phyloP scores from a whole-genome alignment of 352 stramenopile genomes.

The Phytophthora pisi region DNA sequence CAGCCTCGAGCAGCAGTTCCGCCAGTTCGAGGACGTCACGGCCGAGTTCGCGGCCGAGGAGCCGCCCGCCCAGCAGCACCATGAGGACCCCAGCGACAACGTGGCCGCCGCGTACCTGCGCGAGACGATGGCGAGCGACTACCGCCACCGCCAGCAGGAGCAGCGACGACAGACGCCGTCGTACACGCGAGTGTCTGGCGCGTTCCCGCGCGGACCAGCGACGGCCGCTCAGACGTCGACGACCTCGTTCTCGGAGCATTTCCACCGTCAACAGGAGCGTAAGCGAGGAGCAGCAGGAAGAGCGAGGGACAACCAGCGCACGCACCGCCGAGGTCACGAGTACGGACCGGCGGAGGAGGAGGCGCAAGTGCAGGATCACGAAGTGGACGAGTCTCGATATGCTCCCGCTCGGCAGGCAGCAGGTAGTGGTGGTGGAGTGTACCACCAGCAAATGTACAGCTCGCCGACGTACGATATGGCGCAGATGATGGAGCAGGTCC shows the following conservation, averaged over 20 bases:
- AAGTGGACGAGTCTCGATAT: slow-evolving; percentile 12
- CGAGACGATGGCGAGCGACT: slow-evolving; percentile 39
- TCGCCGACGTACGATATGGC: slow-evolving; percentile 81
- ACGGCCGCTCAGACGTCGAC: slow-evolving; percentile 6
- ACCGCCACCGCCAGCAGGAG: slow-evolving; percentile 21
- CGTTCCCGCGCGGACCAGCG: slow-evolving; percentile 18
- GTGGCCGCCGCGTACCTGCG: slow-evolving; percentile 44
- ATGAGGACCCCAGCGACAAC: slow-evolving; percentile 23
- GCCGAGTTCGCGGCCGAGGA: slow-evolving; percentile 22
- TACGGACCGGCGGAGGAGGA: slow-evolving; percentile 23
- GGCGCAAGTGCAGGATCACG: slow-evolving; percentile 27
- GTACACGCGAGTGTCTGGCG: slow-evolving; percentile 24
- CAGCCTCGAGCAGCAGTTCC: slow-evolving; percentile 79
- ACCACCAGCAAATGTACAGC: slow-evolving; percentile 53
- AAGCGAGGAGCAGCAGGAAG: slow-evolving; percentile 33
- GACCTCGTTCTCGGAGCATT: slow-evolving; percentile 52
- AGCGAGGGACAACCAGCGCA: slow-evolving; percentile 43
- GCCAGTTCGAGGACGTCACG: slow-evolving; percentile 58
- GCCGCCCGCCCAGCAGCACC: neutral
- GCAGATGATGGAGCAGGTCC: slow-evolving; percentile 88
- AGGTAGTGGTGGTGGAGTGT: slow-evolving; percentile 18
- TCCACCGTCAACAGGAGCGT: slow-evolving; percentile 55
- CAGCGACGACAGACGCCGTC: slow-evolving; percentile 20
- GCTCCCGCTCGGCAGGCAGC: neutral
- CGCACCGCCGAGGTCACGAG: slow-evolving; percentile 22